Conservation (phyloP, 768 basidiomycete genomes). For the Lactarius tabidus region DNA sequence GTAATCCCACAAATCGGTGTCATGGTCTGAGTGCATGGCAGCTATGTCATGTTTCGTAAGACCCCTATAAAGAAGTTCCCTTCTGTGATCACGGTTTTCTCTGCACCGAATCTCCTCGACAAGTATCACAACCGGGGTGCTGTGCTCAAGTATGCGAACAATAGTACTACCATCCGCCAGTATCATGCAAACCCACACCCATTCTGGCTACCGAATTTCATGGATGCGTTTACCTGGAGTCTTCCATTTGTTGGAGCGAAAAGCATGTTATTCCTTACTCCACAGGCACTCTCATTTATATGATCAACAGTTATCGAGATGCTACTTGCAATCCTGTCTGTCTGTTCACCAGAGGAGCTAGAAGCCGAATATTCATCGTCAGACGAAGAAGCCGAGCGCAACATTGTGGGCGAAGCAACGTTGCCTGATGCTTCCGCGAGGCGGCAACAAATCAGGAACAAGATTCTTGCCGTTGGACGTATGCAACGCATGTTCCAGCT, state of each 20-base stretch:
- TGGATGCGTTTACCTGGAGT: constrained; percentile 99
- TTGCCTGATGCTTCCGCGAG: constrained; percentile 47
- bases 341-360: constrained; percentile 94
- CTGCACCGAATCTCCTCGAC: constrained; percentile 94
- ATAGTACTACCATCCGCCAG: constrained; percentile 86
- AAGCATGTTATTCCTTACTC: constrained; percentile 50
- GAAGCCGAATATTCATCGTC: constrained; percentile 53
- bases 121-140: constrained; percentile 96
- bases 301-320: constrained; percentile 80
- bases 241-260: constrained; percentile 98
- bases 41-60: constrained; percentile 92
- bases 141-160: constrained; percentile 94
- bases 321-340: constrained; percentile 94
- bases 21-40: constrained; percentile 30
- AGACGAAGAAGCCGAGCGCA: constrained; percentile 37
- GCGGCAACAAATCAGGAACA: constrained; percentile 81
- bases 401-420: constrained; percentile 20
- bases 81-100: constrained; percentile 96
- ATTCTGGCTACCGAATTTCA: constrained; percentile 99
- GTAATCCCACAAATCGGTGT: not conserved
- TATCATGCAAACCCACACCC: constrained; percentile 50
- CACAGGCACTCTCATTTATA: not conserved
- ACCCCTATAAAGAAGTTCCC: constrained; percentile 94
- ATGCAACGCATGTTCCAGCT: constrained; percentile 90
- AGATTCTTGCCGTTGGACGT: constrained; percentile 87